phyloP scores from a whole-genome alignment of 2,329 filamentous ascomycete species.

The Talaromyces sp. region DNA sequence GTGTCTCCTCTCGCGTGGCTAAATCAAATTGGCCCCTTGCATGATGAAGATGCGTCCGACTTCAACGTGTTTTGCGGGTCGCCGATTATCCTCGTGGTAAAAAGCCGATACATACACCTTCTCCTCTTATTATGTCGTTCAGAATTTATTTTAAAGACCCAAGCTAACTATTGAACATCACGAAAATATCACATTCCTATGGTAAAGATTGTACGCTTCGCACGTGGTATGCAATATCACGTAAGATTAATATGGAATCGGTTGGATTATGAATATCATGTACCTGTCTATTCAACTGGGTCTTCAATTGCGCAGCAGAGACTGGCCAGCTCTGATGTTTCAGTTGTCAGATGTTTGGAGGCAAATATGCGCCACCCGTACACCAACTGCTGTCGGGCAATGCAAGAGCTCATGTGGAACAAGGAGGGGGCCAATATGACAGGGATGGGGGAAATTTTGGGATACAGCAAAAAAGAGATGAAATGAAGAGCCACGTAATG shows the following conservation, averaged over 20 bases:
- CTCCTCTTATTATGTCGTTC: too few relatives aligned
- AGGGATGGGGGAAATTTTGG: slow-evolving; percentile 5
- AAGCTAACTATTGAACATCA: too few relatives aligned
- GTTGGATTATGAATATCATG: slow-evolving; percentile 2
- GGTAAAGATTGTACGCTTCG: not conserved
- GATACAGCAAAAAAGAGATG: slow-evolving; percentile 16
- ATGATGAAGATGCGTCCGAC: not conserved
- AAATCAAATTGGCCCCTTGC: not conserved
- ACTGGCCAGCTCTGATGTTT: not conserved
- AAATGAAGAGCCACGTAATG: slow-evolving; percentile 4
- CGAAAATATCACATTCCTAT: not conserved
- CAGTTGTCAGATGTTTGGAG: not conserved
- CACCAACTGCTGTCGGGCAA: not conserved
- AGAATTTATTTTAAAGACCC: not conserved
- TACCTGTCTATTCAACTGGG: not conserved
- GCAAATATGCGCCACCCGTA: not conserved
- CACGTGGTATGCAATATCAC: slow-evolving; percentile 1
- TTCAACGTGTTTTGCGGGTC: not conserved
- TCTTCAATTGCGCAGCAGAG: not conserved
- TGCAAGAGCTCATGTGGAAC: not conserved
- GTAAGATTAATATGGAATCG: not conserved
- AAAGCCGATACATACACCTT: not conserved
- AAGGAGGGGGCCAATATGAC: slow-evolving; percentile 9
- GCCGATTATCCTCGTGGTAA: not conserved
- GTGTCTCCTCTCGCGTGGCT: too few relatives aligned